Percentiles rank a stretch among this genome's conserved stretches.
Conservation (phyloP, 2,329 filamentous ascomycete species). For the Pseudodiploospora longispora region DNA sequence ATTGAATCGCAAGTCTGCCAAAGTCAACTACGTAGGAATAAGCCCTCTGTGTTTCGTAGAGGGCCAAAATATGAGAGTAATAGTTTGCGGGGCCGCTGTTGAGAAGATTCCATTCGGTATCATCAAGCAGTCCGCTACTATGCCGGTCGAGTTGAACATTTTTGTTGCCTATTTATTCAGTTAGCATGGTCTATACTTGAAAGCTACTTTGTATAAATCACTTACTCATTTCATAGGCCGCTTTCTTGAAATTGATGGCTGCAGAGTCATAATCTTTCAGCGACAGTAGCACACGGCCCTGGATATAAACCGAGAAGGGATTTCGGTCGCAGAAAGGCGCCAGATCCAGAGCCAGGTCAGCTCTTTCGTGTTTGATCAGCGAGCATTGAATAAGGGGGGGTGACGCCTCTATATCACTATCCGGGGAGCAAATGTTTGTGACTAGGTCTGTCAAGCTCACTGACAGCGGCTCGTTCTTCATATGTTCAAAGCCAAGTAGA, state of each 20-base stretch:
- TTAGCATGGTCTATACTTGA: conserved; percentile 1
- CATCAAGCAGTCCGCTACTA: conserved; percentile 61
- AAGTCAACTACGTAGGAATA: conserved; percentile 82
- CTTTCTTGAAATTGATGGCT: conserved; percentile 69
- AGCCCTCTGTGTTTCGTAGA: conserved; percentile 72
- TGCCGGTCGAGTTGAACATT: conserved; percentile 42
- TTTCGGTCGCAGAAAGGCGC: conserved; percentile 47
- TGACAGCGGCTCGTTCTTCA: conserved; percentile 42
- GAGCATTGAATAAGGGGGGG: conserved; percentile 54
- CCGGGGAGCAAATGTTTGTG: conserved; percentile 54
- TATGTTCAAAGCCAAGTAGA: conserved; percentile 53
- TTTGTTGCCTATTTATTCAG: conserved; percentile 31
- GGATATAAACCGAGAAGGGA: conserved; percentile 69
- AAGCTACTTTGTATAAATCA: conserved; percentile 12
- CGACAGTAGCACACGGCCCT: conserved; percentile 69
- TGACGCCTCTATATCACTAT: conserved; percentile 58
- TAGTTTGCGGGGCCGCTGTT: conserved; percentile 74
- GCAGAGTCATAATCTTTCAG: conserved; percentile 68
- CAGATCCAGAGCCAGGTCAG: conserved; percentile 52
- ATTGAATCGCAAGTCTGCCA: conserved; percentile 65
- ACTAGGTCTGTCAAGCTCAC: conserved; percentile 59
- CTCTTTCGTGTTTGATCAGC: conserved; percentile 49
- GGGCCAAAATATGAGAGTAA: conserved; percentile 73
- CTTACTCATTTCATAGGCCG: conserved; percentile 75
- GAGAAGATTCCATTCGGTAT: conserved; percentile 61